Percentiles rank a stretch among this genome's conserved stretches.
phyloP scores from a whole-genome alignment of 2,329 filamentous ascomycete species.

The Fusarium brevicatenulatum region DNA sequence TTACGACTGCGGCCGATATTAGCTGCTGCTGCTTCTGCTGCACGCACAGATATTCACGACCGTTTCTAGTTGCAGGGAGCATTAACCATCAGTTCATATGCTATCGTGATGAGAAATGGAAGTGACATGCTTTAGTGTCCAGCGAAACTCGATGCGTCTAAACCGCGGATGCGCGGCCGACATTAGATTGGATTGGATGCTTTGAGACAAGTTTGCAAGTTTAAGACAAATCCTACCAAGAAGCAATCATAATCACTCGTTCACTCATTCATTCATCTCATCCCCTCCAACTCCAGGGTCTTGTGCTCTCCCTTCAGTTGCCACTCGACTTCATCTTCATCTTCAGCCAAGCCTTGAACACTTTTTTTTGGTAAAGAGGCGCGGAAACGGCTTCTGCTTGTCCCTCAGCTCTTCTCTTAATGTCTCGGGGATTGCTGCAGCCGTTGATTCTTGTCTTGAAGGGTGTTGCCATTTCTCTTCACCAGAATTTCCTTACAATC shows the following conservation, averaged over 20 bases:
- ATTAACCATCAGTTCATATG: background rate
- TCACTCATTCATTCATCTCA: background rate
- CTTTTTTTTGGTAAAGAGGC: background rate
- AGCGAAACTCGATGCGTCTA: background rate
- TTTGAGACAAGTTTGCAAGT: background rate
- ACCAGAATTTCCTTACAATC: background rate
- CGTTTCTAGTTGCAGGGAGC: background rate
- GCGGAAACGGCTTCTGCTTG: background rate
- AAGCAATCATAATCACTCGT: conserved; percentile 1
- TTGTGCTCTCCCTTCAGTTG: conserved; percentile 6
- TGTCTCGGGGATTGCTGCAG: background rate
- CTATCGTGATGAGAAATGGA: background rate
- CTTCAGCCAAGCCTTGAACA: background rate
- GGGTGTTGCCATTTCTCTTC: background rate
- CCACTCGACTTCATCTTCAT: background rate
- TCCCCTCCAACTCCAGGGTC: background rate
- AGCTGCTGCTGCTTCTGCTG: background rate
- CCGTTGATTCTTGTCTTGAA: background rate
- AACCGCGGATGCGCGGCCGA: background rate
- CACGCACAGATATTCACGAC: background rate
- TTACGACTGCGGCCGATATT: background rate
- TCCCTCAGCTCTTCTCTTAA: background rate
- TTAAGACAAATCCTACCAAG: background rate
- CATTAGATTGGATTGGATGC: background rate
- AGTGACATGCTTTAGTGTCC: background rate